Conservation (phyloP, 2,329 filamentous ascomycete genomes). For the Leptoxyphium fumago region DNA sequence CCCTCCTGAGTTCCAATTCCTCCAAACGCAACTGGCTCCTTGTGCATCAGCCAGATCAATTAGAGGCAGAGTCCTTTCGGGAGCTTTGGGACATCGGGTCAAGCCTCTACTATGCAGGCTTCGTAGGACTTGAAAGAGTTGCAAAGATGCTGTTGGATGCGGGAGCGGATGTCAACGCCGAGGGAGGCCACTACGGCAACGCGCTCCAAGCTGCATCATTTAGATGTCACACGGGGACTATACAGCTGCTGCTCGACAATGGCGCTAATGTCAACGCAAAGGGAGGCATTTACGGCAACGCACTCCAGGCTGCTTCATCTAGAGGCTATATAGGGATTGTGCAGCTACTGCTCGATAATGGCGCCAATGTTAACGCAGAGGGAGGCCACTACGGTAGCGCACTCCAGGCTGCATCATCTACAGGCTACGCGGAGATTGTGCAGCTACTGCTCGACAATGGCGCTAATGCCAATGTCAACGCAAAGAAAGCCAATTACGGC, state of each 20-base stretch:
- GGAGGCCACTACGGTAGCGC: slow-evolving; percentile 3
- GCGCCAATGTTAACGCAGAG: slow-evolving; percentile 8
- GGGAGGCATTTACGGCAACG: slow-evolving; percentile 1
- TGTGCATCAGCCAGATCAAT: slow-evolving; percentile 2
- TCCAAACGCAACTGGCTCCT: slow-evolving; percentile 1
- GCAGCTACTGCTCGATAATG: slow-evolving; percentile 2
- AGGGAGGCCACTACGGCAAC: slow-evolving; percentile 1
- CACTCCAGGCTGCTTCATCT: slow-evolving; percentile 1
- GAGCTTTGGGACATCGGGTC: not conserved
- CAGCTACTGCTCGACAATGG: slow-evolving; percentile 7
- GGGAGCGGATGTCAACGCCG: slow-evolving; percentile 6
- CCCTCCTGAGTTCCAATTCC: slow-evolving; percentile 2
- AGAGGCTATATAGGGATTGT: not conserved
- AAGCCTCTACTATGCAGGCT: slow-evolving; percentile 3
- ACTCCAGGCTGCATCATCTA: slow-evolving; percentile 4
- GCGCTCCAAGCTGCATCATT: slow-evolving; percentile 6
- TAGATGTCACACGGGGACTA: slow-evolving; percentile 3
- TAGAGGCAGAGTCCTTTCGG: not conserved
- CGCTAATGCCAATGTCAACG: slow-evolving; percentile 4
- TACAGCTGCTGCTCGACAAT: slow-evolving; percentile 7
- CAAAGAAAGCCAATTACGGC: not conserved
- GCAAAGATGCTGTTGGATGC: slow-evolving; percentile 3
- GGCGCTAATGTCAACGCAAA: slow-evolving; percentile 5
- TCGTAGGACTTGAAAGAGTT: slow-evolving; percentile 1
- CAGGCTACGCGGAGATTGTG: slow-evolving; percentile 3